Base-by-base conservation (phyloP, 2,329 filamentous ascomycete species). In the Furcasterigmium sp. region DNA sequence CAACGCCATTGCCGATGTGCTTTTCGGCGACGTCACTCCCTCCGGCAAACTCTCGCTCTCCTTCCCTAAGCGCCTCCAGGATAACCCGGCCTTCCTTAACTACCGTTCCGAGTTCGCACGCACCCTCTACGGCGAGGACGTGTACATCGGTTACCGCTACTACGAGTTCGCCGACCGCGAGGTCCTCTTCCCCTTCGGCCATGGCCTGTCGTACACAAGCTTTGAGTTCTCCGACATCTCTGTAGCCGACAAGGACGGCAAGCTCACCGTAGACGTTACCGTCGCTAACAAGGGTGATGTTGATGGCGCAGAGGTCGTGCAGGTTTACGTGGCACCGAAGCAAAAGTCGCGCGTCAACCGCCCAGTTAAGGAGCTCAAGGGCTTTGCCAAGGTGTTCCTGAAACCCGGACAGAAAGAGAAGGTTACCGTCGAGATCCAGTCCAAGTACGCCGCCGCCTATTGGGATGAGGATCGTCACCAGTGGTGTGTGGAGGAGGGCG, bases 121-220 rank as follows among this genome's bases (percentile, higher is more conserved):
- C 45, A 81, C 83, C 0, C 67, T 88, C 2, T 91, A 91, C 57
- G 85, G 84, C 39, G 87, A 91, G 61, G 87, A 88, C 49, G 70
- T 93, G 38, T 91, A 87, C 59, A 72, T 91, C 29, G 87, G 87
- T 4, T 93, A 93, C 65, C 75, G 86, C 26, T 88, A 82, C 68
- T 91, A 88, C 59, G 87, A 91, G 56, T 82, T 77, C 54, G 72
- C 75, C 15, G 71, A 81, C 26, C 71, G 79, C 6, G 69, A 73
- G 1, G 77, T 83, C 0, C 73, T 84, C 25, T 91, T 90, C 63
- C 75, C 84, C 45, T 93, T 93, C 59, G 87, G 87, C n/a, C 82
- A 89, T 57, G 87, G 87, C 4, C 70, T 93, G 3, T 86, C 82
- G 13, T 91, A 91, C 63, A 90, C 86, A 0, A 79, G 69, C 0